phyloP scores from a whole-genome alignment of 108 stramenopile genomes.

The Skeletonema tropicum region DNA sequence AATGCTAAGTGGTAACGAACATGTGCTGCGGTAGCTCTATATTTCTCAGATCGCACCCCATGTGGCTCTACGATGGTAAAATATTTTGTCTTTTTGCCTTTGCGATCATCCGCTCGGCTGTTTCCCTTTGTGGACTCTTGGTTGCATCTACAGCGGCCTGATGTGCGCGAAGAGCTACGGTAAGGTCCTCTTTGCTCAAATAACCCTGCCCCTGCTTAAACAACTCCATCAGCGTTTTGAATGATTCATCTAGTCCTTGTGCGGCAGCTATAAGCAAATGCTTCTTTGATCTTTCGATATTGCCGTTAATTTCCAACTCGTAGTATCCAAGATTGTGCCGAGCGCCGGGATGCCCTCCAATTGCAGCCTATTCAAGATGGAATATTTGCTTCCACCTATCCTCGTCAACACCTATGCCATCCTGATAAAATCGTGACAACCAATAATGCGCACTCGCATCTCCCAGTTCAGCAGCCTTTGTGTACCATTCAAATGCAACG shows the following conservation, averaged over 20 bases:
- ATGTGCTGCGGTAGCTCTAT: no score
- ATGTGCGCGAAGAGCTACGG: not conserved
- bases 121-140: no score
- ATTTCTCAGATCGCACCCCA: no score
- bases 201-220: not conserved
- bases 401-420: not conserved
- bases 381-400: not conserved
- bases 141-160: no score
- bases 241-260: not conserved
- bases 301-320: not conserved
- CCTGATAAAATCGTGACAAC: not conserved
- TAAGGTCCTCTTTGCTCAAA: not conserved
- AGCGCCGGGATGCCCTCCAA: not conserved
- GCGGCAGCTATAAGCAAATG: not conserved
- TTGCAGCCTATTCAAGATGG: not conserved
- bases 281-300: not conserved
- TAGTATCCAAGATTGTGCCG: not conserved
- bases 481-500: not conserved
- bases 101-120: no score
- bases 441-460: not conserved
- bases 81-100: no score
- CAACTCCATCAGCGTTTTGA: not conserved
- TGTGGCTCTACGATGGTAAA: no score
- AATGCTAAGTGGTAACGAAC: no score
- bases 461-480: conserved; percentile 1